Evolutionary conservation across 2,329 filamentous ascomycete genomes (phyloP).

Genomic region (Setomelanomma holmii): DNA sequence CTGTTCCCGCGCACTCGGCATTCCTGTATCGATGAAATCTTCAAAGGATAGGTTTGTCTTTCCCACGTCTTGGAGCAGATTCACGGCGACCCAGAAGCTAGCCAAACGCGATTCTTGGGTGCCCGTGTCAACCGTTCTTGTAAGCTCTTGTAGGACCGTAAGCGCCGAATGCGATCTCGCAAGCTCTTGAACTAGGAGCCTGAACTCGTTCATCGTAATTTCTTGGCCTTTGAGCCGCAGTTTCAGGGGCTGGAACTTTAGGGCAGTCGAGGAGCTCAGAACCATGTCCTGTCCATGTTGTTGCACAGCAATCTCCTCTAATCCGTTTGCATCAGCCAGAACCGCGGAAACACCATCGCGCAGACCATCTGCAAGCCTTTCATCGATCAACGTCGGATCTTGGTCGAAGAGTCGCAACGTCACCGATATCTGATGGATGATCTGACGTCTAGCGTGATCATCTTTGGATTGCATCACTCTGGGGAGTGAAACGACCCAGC

Average conservation of each 20-base stretch:
- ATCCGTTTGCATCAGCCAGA: conserved; percentile 47
- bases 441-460: conserved; percentile 75
- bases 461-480: conserved; percentile 84
- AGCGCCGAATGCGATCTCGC: conserved; percentile 51
- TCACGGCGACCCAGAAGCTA: conserved; percentile 80
- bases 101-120: conserved; percentile 68
- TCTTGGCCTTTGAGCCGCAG: conserved; percentile 68
- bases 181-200: conserved; percentile 65
- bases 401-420: conserved; percentile 71
- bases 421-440: conserved; percentile 77
- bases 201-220: conserved; percentile 67
- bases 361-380: conserved; percentile 71
- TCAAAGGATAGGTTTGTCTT: conserved; percentile 64
- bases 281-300: conserved; percentile 18
- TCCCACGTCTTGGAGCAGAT: conserved; percentile 69
- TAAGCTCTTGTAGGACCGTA: conserved; percentile 68
- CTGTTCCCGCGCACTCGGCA: conserved; percentile 34
- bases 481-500: conserved; percentile 82
- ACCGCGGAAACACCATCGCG: conserved; percentile 72
- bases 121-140: conserved; percentile 67
- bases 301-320: conserved; percentile 26
- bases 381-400: conserved; percentile 70
- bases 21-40: conserved; percentile 67
- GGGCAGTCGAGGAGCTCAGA: conserved; percentile 24
- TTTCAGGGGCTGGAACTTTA: conserved; percentile 66